Base-by-base conservation (phyloP, 2,329 filamentous ascomycete species). In the Thelonectria rubi region DNA sequence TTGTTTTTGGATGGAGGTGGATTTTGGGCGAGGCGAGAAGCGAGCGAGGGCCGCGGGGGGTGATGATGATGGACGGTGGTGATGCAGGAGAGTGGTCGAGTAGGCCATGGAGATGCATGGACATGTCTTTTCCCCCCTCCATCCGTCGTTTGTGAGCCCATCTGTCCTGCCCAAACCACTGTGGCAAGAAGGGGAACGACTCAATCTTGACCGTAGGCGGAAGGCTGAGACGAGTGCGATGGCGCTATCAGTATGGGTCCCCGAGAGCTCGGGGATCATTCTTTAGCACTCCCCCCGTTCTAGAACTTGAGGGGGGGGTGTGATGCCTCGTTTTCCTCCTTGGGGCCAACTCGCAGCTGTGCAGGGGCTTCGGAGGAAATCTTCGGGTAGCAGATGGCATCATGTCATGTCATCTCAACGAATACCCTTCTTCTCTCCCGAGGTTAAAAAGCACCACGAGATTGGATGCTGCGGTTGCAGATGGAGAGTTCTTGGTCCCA, bases 151-250 rank as follows among this genome's bases (percentile, higher is more conserved):
- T n/a, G n/a, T n/a, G n/a, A n/a, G n/a, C n/a, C n/a, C n/a, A n/a
- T n/a, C n/a, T n/a, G n/a, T n/a, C n/a, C n/a, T 24, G 4, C 4
- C 4, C 4, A 24, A 7, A 24, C 24, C 24, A 24, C 24, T 24
- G 24, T 24, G 24, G 24, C 24, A 24, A 24, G 4, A 4, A 4
- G 7, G n/a, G n/a, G 7, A 4, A 7, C 4, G 7, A 24, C 24
- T 24, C 24, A 24, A 40, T 46, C 51, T 60, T 55, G 50, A n/a
- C 57, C 57, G 45, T 50, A 50, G 21, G 32, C 37, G 57, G 57
- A 55, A 60, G 50, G 51, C 57, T 60, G 57, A 60, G 57, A 60
- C 57, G 57, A 55, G 11, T 50, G 57, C 57, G 50, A 59, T 26
- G 10, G 10, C 39, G 46, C 24, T 24, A 24, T 24, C 24, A 7